Percentiles rank a stretch among this genome's conserved stretches.
phyloP scores from a whole-genome alignment of 2,329 filamentous ascomycete genomes.

The Colletotrichum sansevieriae region DNA sequence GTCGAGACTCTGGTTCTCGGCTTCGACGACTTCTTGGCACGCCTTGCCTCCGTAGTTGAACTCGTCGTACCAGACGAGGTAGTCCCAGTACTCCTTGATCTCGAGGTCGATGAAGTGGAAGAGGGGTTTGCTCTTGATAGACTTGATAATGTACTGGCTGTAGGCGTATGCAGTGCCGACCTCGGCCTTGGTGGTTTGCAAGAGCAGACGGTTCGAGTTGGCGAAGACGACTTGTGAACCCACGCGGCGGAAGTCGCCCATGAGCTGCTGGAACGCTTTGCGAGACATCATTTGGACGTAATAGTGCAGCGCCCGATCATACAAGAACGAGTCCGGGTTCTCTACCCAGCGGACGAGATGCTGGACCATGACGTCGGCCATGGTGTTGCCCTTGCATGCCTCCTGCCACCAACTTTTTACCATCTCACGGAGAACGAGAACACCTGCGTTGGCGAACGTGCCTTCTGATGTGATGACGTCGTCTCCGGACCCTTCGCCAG shows the following conservation, averaged over 20 bases:
- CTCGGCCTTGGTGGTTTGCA: conserved; percentile 97
- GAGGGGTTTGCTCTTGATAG: conserved; percentile 92
- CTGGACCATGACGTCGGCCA: conserved; percentile 98
- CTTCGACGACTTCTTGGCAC: conserved; percentile 83
- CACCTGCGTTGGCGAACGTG: conserved; percentile 91
- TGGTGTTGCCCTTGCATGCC: conserved; percentile 87
- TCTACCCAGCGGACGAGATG: conserved; percentile 98
- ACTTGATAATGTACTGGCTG: conserved; percentile 97
- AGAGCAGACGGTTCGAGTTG: conserved; percentile 85
- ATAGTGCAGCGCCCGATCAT: conserved; percentile 93
- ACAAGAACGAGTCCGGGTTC: conserved; percentile 92
- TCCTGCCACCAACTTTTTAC: conserved; percentile 99
- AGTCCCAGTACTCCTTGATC: conserved; percentile 99
- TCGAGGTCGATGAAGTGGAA: conserved; percentile 98
- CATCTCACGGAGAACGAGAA: conserved; percentile 95
- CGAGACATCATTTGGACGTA: conserved; percentile 99
- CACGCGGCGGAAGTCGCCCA: conserved; percentile 95
- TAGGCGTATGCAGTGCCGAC: conserved; percentile 98
- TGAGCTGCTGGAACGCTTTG: conserved; percentile 96
- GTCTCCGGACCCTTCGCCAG: conserved; percentile 74
- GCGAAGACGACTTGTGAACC: conserved; percentile 97
- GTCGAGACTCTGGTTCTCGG: conserved; percentile 80
- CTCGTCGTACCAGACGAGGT: conserved; percentile 98
- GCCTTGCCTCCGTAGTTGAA: conserved; percentile 98
- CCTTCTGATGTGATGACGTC: conserved; percentile 63